Evolutionary conservation across 2,329 filamentous ascomycete species (phyloP), one percentile per base, ranked within the genome.

Genomic region (Paracamarosporium sp.): DNA sequence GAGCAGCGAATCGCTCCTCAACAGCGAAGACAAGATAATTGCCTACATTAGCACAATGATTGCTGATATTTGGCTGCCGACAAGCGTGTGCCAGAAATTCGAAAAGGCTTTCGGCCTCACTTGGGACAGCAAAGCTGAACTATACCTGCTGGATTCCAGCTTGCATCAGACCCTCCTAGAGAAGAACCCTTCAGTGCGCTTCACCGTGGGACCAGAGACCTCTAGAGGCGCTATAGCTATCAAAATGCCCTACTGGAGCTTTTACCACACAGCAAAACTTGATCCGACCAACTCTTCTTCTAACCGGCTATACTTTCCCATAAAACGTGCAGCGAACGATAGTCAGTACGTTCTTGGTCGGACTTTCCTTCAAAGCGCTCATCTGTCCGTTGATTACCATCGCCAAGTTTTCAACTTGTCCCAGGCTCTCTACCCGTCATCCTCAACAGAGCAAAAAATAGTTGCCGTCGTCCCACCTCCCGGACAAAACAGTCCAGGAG

Each of bases 381-480:
- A 80, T 57, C 41, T 80, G 5, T 69, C 76, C 5, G 73, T 71
- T 0, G 73, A 80, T 43, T 78, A 77, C 53, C 76, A 69, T 27
- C 64, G 67, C 4, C 62, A 61, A 20, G 61, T 36, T 2, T 70
- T 72, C 61, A 72, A 67, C 43, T 30, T 72, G 9, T 69, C 66
- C 3, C 83, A 87, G 64, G 85, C 86, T 65, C 67, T 50, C 84
- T 86, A 66, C 81, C 86, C n/a, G 62, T 77, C 45, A 69, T 63
- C 80, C 12, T 76, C 80, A 2, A 62, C 60, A 68, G 31, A 71
- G 58, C 12, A 78, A 79, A 60, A 79, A 76, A 27, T 79, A 76
- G 33, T 72, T 12, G 50, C 71, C 8, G 69, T 74, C 22, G 36
- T 65, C n/a, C 57, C 64, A 12, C 64, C 57, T 8, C 27, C 40